phyloP scores from a whole-genome alignment of 2,329 filamentous ascomycete species.

The Penicillium sp. region DNA sequence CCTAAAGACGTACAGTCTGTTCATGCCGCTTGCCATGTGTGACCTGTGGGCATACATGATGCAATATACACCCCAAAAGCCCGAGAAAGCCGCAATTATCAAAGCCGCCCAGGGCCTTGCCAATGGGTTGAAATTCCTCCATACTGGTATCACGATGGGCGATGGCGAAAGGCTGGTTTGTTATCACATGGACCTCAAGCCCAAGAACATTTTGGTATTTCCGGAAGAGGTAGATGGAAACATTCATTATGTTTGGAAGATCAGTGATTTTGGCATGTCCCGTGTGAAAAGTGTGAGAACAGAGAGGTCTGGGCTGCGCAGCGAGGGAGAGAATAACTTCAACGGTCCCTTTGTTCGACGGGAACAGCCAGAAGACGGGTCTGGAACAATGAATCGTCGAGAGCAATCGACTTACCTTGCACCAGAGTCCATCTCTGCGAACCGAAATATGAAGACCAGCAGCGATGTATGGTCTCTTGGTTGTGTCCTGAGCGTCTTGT shows the following conservation, averaged over 20 bases:
- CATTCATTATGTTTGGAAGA: constrained; percentile 35
- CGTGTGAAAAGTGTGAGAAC: constrained; percentile 30
- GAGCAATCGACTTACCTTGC: constrained; percentile 38
- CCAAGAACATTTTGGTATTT: constrained; percentile 37
- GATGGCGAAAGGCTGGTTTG: constrained; percentile 38
- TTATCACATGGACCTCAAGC: constrained; percentile 46
- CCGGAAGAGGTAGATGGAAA: background rate
- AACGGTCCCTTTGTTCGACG: background rate
- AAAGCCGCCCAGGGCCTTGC: constrained; percentile 33
- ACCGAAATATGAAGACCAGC: constrained; percentile 31
- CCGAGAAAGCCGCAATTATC: constrained; percentile 27
- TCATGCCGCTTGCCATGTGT: constrained; percentile 42
- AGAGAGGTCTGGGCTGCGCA: constrained; percentile 5
- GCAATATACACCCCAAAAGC: constrained; percentile 13
- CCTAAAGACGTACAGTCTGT: constrained; percentile 37
- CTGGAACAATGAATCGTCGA: background rate
- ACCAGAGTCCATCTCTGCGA: constrained; percentile 30
- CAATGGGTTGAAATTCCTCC: constrained; percentile 39
- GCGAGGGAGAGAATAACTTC: constrained; percentile 12
- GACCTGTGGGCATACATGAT: constrained; percentile 42
- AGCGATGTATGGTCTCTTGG: constrained; percentile 47
- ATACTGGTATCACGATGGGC: constrained; percentile 19
- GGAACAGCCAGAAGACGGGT: background rate
- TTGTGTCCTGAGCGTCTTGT: constrained; percentile 41
- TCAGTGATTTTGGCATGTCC: constrained; percentile 46